These are phyloP conservation scores for Lactuca saligna DNA, from an alignment of 129 eudicot species.

Conservation along the genomic window DNA sequence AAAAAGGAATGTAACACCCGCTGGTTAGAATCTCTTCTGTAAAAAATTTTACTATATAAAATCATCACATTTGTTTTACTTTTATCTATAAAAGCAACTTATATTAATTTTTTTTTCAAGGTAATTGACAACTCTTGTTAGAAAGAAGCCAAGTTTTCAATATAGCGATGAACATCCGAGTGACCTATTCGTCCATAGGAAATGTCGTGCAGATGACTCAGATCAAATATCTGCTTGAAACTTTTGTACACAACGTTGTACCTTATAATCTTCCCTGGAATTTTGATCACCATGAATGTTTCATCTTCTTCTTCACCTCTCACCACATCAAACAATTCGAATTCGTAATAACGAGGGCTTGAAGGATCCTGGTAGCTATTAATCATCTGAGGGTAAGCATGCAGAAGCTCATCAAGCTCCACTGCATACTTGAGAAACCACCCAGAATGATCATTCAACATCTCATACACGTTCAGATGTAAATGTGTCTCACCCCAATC, in stretches of 20 bases:
- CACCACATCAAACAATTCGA: slow-evolving; percentile 9
- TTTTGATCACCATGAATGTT: slow-evolving; percentile 23
- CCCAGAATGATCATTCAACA: slow-evolving; percentile 19
- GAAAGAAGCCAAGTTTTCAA: slow-evolving; percentile 2
- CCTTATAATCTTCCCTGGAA: slow-evolving; percentile 24
- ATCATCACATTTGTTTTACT: too few species aligned
- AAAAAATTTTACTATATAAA: too few species aligned
- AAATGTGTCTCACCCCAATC: background rate
- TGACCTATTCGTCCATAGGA: background rate
- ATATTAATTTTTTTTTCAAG: too few species aligned
- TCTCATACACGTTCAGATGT: slow-evolving; percentile 20
- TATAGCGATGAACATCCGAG: background rate
- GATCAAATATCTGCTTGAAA: slow-evolving; percentile 15
- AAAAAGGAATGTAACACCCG: too few species aligned
- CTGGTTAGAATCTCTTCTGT: too few species aligned
- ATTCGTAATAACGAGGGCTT: background rate
- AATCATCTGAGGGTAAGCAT: slow-evolving; percentile 5
- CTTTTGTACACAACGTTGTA: slow-evolving; percentile 26
- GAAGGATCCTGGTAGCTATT: background rate
- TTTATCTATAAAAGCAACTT: too few species aligned
- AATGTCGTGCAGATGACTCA: background rate
- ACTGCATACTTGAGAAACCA: slow-evolving; percentile 22
- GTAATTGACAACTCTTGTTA: background rate
- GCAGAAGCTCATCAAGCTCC: slow-evolving; percentile 9
- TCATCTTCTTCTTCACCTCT: slow-evolving; percentile 23